Base-by-base conservation (phyloP, 2,329 filamentous ascomycete species). In the Colletotrichum phormii region DNA sequence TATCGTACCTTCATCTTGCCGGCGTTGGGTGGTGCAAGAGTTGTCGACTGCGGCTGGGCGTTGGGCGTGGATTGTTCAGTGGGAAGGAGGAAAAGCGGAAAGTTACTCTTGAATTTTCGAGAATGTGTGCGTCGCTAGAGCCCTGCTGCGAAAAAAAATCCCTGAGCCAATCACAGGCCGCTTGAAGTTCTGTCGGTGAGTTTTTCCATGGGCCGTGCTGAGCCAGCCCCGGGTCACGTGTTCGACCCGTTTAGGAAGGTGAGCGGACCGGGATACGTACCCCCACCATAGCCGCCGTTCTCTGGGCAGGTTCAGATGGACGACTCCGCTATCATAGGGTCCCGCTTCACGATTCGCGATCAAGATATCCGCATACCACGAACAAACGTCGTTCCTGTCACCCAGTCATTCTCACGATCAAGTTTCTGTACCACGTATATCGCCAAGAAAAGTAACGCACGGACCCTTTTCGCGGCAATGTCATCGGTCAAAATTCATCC, bases 1-100 rank as follows among this genome's bases (percentile, higher is more conserved):
- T 69, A 9, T 69, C 83, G 73, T 84, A 86, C 84, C 84, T 86
- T 86, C 84, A 86, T 86, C 79, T 84, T 86, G 84, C 83, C 83
- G 82, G 84, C 80, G 79, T 81, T 82, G 81, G 80, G 78, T 83
- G 83, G 82, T 84, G 81, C 82, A 84, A 84, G 81, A 81, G 81
- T 82, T 81, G 82, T 84, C 83, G 82, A 83, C 82, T 82, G 82
- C 54, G 82, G 79, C 78, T 77, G 76, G 76, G 75, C 75, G 81
- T 66, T 76, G 66, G 80, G 82, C 81, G 82, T 82, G 79, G 78
- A 80, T 67, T 64, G 54, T 68, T 78, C 80, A 54, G 31, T 76
- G 61, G 78, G 78, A 76, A 78, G 78, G 77, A 77, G 64, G 46
- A 58, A 64, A 57, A 59, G 33, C 42, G 24, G 49, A 67, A 63